A percentile compares a stretch with the other conserved stretches of the same genome.
Evolutionary conservation across 345 rosid species (phyloP).

Genomic region (Linum tenue): DNA sequence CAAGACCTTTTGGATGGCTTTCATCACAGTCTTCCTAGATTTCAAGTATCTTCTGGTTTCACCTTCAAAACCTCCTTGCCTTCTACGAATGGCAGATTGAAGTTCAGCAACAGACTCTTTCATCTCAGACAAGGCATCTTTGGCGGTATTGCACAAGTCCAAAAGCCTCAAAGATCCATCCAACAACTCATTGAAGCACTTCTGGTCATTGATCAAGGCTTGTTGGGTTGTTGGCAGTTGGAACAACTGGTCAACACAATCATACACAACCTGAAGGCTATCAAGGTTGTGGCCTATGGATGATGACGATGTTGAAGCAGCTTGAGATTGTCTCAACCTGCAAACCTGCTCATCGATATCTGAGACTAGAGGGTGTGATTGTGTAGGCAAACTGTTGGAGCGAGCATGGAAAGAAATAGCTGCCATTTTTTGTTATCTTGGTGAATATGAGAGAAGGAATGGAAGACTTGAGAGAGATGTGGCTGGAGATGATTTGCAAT

Average conservation of each 20-base stretch:
- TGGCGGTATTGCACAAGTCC: slow-evolving; percentile 16
- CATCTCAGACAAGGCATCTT: slow-evolving; percentile 19
- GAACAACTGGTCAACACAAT: slow-evolving; percentile 18
- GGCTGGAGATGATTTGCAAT: neutral
- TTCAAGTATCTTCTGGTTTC: neutral
- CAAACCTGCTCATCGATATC: slow-evolving; percentile 20
- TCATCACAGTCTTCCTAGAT: neutral
- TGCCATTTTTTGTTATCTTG: slow-evolving; percentile 5
- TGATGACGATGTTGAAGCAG: slow-evolving; percentile 15
- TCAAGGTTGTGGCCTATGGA: slow-evolving; percentile 5
- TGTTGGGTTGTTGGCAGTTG: slow-evolving; percentile 16
- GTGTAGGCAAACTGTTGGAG: slow-evolving; percentile 30
- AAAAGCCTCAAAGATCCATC: slow-evolving; percentile 21
- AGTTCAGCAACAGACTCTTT: slow-evolving; percentile 18
- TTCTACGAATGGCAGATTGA: slow-evolving; percentile 19
- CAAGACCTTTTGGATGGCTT: neutral
- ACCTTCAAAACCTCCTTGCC: neutral
- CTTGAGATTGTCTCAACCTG: slow-evolving; percentile 19
- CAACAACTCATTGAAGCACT: slow-evolving; percentile 15
- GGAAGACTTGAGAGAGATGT: no score
- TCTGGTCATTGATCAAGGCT: slow-evolving; percentile 7
- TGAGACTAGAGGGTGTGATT: slow-evolving; percentile 23
- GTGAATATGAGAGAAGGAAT: neutral
- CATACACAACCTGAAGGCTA: slow-evolving; percentile 19
- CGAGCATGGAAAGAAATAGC: slow-evolving; percentile 16